Evolutionary conservation across 352 stramenopile species (phyloP), one percentile per base, ranked within the genome.

Genomic region (Phytophthora lateralis): DNA sequence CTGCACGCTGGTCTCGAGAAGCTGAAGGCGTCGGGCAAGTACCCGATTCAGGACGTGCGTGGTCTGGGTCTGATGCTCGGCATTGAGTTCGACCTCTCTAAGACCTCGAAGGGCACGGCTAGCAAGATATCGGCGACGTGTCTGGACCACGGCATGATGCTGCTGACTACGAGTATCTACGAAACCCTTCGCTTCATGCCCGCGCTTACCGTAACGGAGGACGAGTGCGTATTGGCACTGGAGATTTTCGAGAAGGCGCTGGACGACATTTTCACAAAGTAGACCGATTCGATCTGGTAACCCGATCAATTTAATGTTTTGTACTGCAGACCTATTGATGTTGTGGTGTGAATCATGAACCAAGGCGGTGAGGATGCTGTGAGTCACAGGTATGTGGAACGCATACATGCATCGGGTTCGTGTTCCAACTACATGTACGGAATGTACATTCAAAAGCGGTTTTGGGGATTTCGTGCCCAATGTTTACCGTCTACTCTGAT

Each of bases 121-220:
- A 78, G 51, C 48, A 82, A 82, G 45, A 69, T 98, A 5, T 85
- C 85, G 26, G 62, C 85, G 47, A 82, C 86, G 8, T 98, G 91
- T 69, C 63, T 97, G 41, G 70, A 91, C 52, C 76, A 93, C 49
- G 90, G 90, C 49, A 90, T 98, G 76, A 88, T 98, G 65, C 55
- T 98, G 49, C 75, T 98, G 29, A 96, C 86, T n/a, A 93, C 86
- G 27, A 95, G 89, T 57, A 88, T 94, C 15, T 97, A 91, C 66
- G 93, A 98, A 71, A 97, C 93, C 7, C 63, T 98, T 29, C 88
- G 91, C 30, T 98, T 98, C 70, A 97, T 98, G 72, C 92, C 92
- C 42, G 78, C 94, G 39, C 82, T 98, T 56, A 97, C 80, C 47
- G 80, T 98, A 18, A 85, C 77, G 21, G 71, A 88, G 44, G 85